Base-by-base conservation (phyloP, 768 basidiomycete species). In the Paxillus rubicundulus region DNA sequence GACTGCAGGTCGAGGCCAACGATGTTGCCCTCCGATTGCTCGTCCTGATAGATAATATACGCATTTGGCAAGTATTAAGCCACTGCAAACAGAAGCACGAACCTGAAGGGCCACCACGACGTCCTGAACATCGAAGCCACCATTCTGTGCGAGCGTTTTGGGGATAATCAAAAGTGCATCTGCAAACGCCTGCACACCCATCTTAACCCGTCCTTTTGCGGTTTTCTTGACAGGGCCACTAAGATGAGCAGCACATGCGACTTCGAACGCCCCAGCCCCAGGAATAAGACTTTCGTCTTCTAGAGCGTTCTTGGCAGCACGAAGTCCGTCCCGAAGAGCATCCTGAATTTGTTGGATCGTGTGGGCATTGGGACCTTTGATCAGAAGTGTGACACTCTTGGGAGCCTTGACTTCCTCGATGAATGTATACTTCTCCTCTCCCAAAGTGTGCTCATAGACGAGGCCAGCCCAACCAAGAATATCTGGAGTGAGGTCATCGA, bases 341-440 rank as follows among this genome's bases (percentile, higher is more conserved):
- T 99, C 97, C 73, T 94, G 89, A 57, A 97, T 95, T 73, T 97
- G 97, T 56, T 91, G 85, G 56, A 86, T 98, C 49, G 95, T 98
- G 75, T 98, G 92, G 10, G 86, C 80, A 72, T 99, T 98, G 49
- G 96, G 97, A 24, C 95, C 97, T 73, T 99, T 99, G 77, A 99
- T 90, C 56, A 99, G 80, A 51, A 99, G 78, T 5, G 97, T 98
- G 48, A 98, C 97, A 51, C 86, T 88, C 78, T 91, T 95, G 27
- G 97, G 96, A 54, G 87, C 83, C 72, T 88, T 92, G 70, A 98
- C 96, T 58, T 99, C 91, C 72, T 98, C 97, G 50, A 99, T 77
- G 67, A 98, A 98, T 0, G 97, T 99, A 72, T 81, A 99, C 68
- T 98, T 99, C 67, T 99, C 97, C 74, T 99, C 97, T 59, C 97